These are phyloP conservation scores for Phytophthora melonis DNA, from an alignment of 352 stramenopile genomes.

Conservation along the genomic window DNA sequence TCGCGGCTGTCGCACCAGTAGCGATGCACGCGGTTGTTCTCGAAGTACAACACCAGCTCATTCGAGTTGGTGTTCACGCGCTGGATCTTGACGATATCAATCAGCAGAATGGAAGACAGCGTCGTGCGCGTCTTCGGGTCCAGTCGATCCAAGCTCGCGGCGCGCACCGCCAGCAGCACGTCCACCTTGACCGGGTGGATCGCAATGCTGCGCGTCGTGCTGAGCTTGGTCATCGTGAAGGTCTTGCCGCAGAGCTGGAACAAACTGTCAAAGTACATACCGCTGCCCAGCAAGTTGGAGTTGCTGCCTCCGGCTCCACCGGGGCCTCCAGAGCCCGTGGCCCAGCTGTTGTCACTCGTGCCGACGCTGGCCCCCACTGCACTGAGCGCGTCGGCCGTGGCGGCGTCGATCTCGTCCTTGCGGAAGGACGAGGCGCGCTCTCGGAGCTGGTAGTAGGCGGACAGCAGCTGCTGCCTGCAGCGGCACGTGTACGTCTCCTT, in stretches of 20 bases:
- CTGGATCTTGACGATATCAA: constrained; percentile 92
- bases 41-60: constrained; percentile 86
- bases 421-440: constrained; percentile 81
- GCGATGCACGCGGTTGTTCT: constrained; percentile 89
- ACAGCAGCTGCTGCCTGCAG: constrained; percentile 85
- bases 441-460: constrained; percentile 86
- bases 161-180: constrained; percentile 79
- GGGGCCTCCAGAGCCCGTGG: constrained; percentile 32
- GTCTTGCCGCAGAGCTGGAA: constrained; percentile 89
- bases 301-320: constrained; percentile 13
- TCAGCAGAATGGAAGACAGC: constrained; percentile 84
- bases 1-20: constrained; percentile 90
- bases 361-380: constrained; percentile 48
- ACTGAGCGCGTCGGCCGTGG: constrained; percentile 52
- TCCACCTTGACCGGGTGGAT: constrained; percentile 76
- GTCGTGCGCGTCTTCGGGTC: constrained; percentile 71
- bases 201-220: constrained; percentile 75
- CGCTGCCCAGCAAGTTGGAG: constrained; percentile 47
- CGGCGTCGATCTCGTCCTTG: constrained; percentile 63
- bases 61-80: constrained; percentile 86
- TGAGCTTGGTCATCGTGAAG: constrained; percentile 88
- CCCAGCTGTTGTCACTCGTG: constrained; percentile 43
- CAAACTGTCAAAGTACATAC: constrained; percentile 90
- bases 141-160: constrained; percentile 80
- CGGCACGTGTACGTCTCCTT: constrained; percentile 90